Evolutionary conservation across 306 rosid genomes (phyloP), one percentile per base, ranked within the genome.

Genomic region (Quercus agrifolia): DNA sequence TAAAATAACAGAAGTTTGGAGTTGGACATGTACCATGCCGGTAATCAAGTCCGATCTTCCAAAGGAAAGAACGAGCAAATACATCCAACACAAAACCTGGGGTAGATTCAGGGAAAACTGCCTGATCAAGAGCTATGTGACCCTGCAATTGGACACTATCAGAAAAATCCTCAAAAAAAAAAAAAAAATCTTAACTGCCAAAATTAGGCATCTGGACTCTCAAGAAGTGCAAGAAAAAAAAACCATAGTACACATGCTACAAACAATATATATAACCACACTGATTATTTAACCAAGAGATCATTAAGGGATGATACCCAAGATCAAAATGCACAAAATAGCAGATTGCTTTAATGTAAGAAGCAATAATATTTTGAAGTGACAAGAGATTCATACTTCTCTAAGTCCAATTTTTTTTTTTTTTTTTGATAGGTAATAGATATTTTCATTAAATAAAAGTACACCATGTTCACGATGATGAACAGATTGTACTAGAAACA

Each of bases 21-120:
- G 31, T 68, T 13, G 2, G 80, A 78, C 70, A 80, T 68, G 77
- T 89, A 95, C 99, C 98, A 82, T 95, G 99, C 76, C 91, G 89
- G 83, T 93, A 95, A 91, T 92, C 99, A 85, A 93, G 99, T 56
- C 99, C 99, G 75, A 88, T 87, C 86, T 93, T 93, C 99, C 99
- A 95, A 56, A 95, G 97, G 85, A 78, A 91, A 57, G 99, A 89
- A 20, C 98, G 98, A 67, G 98, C 98, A 86, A 95, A 95, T 80
- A 92, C 97, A 89, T 95, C 98, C 82, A 95, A 84, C 74, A 93
- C 96, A 84, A 95, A 95, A 82, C 99, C 98, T 6, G 99, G 96
- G 59, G 94, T 92, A 79, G 87, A 81, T 87, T 95, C 96, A 58
- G 97, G 99, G 82, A 92, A 95, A 68, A 92, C 97, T 33, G 95